Evolutionary conservation across 176 grass and related monocot genomes (phyloP).

Genomic region (Poa annua): DNA sequence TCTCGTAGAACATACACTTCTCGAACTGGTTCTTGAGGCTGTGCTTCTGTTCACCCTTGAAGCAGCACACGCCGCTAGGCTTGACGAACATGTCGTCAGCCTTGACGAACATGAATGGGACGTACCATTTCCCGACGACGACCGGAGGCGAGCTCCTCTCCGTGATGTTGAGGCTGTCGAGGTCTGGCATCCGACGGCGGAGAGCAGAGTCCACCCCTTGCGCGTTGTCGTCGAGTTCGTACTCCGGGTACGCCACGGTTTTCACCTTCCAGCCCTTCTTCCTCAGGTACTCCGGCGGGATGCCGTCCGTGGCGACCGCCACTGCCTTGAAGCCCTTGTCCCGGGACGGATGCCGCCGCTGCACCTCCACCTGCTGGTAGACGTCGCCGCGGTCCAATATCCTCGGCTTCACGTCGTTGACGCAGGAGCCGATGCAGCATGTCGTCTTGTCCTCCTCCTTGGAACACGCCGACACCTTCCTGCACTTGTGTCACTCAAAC

Average conservation of each 20-base stretch:
- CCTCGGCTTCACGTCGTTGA: conserved; percentile 44
- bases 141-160: not conserved
- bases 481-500: not conserved
- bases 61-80: not conserved
- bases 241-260: not conserved
- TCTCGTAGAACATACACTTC: conserved; percentile 35
- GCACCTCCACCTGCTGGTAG: conserved; percentile 64
- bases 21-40: conserved; percentile 37
- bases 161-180: not conserved
- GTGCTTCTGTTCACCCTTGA: no score
- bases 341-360: conserved; percentile 5
- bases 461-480: conserved; percentile 54
- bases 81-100: conserved; percentile 46
- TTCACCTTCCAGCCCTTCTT: conserved; percentile 41
- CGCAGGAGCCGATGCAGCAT: conserved; percentile 38
- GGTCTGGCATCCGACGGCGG: conserved; percentile 21
- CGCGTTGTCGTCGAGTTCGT: not conserved
- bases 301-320: conserved; percentile 41
- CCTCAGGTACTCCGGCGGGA: conserved; percentile 18
- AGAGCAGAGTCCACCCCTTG: conserved; percentile 33
- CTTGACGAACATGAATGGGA: conserved; percentile 53
- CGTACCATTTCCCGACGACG: conserved; percentile 47
- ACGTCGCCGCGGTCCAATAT: conserved; percentile 45
- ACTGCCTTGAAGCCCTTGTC: not conserved
- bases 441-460: conserved; percentile 50